A percentile compares a stretch with the other conserved stretches of the same genome.
Conservation (phyloP, 345 rosid genomes). For the Citrus cavaleriei region DNA sequence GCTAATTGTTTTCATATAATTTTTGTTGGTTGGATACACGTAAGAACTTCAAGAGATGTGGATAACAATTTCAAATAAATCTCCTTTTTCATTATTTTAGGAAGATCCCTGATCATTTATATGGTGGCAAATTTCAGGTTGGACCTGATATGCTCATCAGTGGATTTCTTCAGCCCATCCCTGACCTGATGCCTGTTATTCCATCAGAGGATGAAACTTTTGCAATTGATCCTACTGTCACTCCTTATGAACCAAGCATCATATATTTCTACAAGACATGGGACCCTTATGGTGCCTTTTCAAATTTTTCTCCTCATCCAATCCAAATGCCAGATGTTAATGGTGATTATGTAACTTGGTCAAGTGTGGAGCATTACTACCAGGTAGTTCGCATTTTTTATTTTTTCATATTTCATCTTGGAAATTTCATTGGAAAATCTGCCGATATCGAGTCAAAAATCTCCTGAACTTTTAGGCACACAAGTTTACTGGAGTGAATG, state of each 20-base stretch:
- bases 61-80: not conserved
- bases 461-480: constrained; percentile 45
- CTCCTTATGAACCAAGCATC: constrained; percentile 67
- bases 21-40: not conserved
- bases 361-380: constrained; percentile 80
- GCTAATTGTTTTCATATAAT: not conserved
- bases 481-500: constrained; percentile 55
- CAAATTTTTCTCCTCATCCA: constrained; percentile 87
- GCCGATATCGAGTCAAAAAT: not conserved
- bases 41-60: not conserved
- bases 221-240: constrained; percentile 75
- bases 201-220: constrained; percentile 81
- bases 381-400: constrained; percentile 47
- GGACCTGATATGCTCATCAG: constrained; percentile 94
- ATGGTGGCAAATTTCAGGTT: constrained; percentile 39
- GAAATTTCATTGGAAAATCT: constrained; percentile 7
- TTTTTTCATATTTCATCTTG: not conserved
- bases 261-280: constrained; percentile 89
- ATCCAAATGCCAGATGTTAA: constrained; percentile 58
- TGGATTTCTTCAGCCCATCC: constrained; percentile 92
- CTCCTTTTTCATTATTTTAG: not conserved
- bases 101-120: not conserved
- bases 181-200: constrained; percentile 71
- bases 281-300: constrained; percentile 94
- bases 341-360: constrained; percentile 64